Evolutionary conservation across 2,329 filamentous ascomycete species (phyloP), one percentile per base, ranked within the genome.

Genomic region (Plectosphaerella sp.): DNA sequence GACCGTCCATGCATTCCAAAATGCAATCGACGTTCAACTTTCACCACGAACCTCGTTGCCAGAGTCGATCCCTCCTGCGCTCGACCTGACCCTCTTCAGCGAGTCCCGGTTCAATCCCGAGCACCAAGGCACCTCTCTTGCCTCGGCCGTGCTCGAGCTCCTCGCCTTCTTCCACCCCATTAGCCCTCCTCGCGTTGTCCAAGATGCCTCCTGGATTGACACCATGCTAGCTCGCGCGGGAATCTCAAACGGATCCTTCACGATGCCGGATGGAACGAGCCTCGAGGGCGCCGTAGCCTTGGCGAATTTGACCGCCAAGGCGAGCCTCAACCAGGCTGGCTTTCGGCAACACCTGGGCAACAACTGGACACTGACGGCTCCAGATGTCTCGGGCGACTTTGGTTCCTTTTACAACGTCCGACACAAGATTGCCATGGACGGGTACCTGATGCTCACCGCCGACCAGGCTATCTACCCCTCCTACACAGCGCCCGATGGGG

Each of bases 391-490:
- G 3, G 53, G 51, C 15, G 45, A 51, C 39, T 53, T 43, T 15
- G n/a, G 50, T 18, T 50, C 45, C 47, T 48, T 42, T 2, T 54
- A 50, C 28, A 28, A 25, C 6, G 41, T 45, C 8, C 54, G 52
- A 3, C 48, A 52, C 22, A 12, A 45, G 3, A 47, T 53, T 24
- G 52, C 52, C 2, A 22, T 48, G 7, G 36, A 16, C 6, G 54
- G 52, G 8, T 58, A 53, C 35, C 50, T 58, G 6, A 48, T 47
- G 35, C 47, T 54, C 45, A 58, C 56, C 8, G 24, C 42, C 5
- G 50, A 52, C 16, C 52, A 56, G 28, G 48, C 51, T 7, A 49
- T 58, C 2, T 56, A 58, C 36, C 56, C 54, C 16, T 16, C 42
- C 33, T 57, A 50, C 48, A 47, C 18, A 15, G 39, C 47, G 8